Conservation (phyloP, 163 green algal genomes). For the Volvox carteri region DNA sequence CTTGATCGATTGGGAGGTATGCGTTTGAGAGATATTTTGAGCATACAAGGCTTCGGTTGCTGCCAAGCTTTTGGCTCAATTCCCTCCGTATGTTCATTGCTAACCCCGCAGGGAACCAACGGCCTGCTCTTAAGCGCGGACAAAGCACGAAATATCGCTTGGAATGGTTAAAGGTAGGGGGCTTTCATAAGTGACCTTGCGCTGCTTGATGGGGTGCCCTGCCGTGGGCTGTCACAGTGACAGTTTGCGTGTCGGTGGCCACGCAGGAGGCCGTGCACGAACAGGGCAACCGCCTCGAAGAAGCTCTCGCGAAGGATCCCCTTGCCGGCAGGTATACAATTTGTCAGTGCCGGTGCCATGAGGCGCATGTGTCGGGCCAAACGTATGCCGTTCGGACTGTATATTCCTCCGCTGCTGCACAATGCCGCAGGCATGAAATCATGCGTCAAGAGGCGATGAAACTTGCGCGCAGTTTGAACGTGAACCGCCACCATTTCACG, state of each 20-base stretch:
- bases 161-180: slow-evolving; percentile 58
- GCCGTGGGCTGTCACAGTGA: neutral
- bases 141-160: slow-evolving; percentile 19
- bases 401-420: no score
- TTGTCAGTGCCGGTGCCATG: neutral
- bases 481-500: slow-evolving; percentile 8
- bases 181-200: neutral
- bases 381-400: neutral
- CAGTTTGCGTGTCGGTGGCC: neutral
- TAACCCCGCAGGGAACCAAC: slow-evolving; percentile 34
- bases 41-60: neutral
- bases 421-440: slow-evolving; percentile 55
- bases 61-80: neutral
- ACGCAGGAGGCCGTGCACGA: slow-evolving; percentile 48
- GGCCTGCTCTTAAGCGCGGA: slow-evolving; percentile 19
- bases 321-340: slow-evolving; percentile 43
- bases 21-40: neutral
- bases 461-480: neutral
- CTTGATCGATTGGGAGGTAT: slow-evolving; percentile 58
- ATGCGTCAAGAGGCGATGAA: slow-evolving; percentile 32
- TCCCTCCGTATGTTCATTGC: neutral
- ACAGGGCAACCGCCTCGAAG: slow-evolving; percentile 48
- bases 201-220: neutral
- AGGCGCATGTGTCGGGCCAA: neutral
- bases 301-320: slow-evolving; percentile 56